Base-by-base conservation (phyloP, 495 filamentous ascomycete genomes). In the Melanomma pulvis-pyrius region DNA sequence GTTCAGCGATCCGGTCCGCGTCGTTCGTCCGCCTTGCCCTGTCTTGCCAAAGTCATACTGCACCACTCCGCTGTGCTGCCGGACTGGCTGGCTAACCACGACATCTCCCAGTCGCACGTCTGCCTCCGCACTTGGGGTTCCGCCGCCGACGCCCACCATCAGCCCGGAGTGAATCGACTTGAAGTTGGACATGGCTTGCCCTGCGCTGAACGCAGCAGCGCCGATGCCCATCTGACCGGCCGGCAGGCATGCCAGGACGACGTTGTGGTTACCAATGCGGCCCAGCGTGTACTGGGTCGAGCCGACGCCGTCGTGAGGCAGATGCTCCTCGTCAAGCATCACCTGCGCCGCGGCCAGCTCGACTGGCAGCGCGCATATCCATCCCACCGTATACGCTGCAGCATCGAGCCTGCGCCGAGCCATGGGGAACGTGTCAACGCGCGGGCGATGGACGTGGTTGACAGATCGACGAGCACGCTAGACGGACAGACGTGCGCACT, bases 301-400 rank as follows among this genome's bases (percentile, higher is more conserved):
- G 63, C 78, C 76, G 29, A 39, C 64, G 21, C 17, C 4, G 21
- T 32, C 6, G 1, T 48, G 62, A 0, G 65, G 60, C 19, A 77
- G 69, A 17, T 36, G 78, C 7, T 74, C 57, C 59, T 80, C 76
- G 61, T 87, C 83, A 0, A 86, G 75, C 68, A 82, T 78, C n/a
- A 71, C 73, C 26, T 34, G 49, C 0, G 79, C 82, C 0, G 82
- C 83, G n/a, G 77, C 72, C 6, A 65, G 54, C 64, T 86, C 83
- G 8, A 69, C 63, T 2, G 68, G 59, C 2, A 85, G 67, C 0
- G 81, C 78, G 67, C 76, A 82, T 32, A 85, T 79, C 79, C 80
- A 83, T 36, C 79, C 83, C 5, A 86, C 74, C 0, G 74, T 79
- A 62, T 82, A 56, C n/a, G n/a, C n/a, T n/a, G n/a, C n/a, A n/a